Percentiles rank a stretch among this genome's conserved stretches.
phyloP scores from a whole-genome alignment of 345 rosid species.

The Brassica rapa region DNA sequence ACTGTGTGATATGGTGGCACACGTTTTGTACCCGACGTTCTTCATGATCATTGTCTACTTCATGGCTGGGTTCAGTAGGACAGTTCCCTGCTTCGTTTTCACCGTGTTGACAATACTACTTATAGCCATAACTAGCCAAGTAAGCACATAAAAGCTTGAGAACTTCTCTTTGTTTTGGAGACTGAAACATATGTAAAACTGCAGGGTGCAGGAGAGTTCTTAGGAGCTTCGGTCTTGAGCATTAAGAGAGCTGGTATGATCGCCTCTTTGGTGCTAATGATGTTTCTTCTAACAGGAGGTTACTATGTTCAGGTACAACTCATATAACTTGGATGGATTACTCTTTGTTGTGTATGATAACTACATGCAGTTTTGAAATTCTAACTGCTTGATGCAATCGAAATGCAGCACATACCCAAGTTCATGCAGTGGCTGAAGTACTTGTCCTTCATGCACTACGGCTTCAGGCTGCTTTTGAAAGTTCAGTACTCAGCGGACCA shows the following conservation, averaged over 20 bases:
- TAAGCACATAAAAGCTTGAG: constrained; percentile 38
- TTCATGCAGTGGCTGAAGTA: constrained; percentile 84
- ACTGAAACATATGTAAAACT: neutral
- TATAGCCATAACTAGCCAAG: constrained; percentile 89
- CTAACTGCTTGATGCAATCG: neutral
- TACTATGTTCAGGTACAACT: constrained; percentile 79
- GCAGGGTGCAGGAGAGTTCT: constrained; percentile 87
- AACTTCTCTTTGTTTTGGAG: neutral
- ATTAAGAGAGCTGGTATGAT: constrained; percentile 90
- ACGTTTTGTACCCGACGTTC: constrained; percentile 78
- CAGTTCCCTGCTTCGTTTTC: constrained; percentile 79
- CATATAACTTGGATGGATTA: constrained; percentile 44
- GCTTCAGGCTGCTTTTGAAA: constrained; percentile 80
- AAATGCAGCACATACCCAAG: constrained; percentile 75
- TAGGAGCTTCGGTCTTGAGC: constrained; percentile 89
- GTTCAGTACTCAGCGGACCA: constrained; percentile 83
- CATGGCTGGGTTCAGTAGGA: constrained; percentile 96
- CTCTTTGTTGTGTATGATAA: constrained; percentile 33
- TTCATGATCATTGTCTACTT: constrained; percentile 84
- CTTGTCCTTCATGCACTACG: constrained; percentile 79
- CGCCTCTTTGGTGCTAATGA: constrained; percentile 81
- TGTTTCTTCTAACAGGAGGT: constrained; percentile 95
- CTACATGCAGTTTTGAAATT: neutral
- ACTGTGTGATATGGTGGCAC: constrained; percentile 90
- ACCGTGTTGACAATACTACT: constrained; percentile 66